A percentile compares a stretch with the other conserved stretches of the same genome.
Evolutionary conservation across 2,329 filamentous ascomycete genomes (phyloP).

Genomic region (Venturia carpophila): DNA sequence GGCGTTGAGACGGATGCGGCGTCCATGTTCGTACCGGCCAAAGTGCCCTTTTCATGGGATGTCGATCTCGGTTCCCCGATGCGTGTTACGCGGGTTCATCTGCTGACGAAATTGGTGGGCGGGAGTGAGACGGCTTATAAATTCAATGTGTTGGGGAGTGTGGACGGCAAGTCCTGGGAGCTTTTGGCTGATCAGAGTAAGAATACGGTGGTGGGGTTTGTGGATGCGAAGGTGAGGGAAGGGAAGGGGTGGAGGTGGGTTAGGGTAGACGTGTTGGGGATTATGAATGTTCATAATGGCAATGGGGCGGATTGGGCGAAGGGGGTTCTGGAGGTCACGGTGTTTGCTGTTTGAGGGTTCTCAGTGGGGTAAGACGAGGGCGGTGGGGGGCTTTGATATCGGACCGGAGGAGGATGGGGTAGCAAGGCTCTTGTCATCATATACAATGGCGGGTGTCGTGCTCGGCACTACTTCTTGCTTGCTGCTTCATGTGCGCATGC

Average conservation of each 20-base stretch:
- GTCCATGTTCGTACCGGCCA: not conserved
- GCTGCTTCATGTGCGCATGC: too few species aligned
- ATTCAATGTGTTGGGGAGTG: conserved; percentile 11
- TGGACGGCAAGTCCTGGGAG: not conserved
- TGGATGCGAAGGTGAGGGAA: not conserved
- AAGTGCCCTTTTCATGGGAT: not conserved
- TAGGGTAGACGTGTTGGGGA: conserved; percentile 11
- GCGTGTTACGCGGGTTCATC: conserved; percentile 18
- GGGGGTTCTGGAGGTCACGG: conserved; percentile 8
- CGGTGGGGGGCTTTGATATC: too few species aligned
- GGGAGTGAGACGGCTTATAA: conserved; percentile 11
- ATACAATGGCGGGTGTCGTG: too few species aligned
- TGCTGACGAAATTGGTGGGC: conserved; percentile 15
- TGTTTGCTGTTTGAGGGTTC: not conserved
- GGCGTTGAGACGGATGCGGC: not conserved
- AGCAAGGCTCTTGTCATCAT: too few species aligned
- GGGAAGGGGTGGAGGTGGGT: not conserved
- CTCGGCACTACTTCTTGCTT: too few species aligned
- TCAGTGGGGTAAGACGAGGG: too few species aligned
- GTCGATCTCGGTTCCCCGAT: not conserved
- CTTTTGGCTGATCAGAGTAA: not conserved
- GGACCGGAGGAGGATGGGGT: too few species aligned
- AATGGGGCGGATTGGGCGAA: conserved; percentile 15
- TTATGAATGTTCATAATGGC: conserved; percentile 16
- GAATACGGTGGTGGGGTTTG: not conserved